These are phyloP conservation scores for Cornus suecica DNA, from an alignment of 148 eudicot species.

Conservation along the genomic window DNA sequence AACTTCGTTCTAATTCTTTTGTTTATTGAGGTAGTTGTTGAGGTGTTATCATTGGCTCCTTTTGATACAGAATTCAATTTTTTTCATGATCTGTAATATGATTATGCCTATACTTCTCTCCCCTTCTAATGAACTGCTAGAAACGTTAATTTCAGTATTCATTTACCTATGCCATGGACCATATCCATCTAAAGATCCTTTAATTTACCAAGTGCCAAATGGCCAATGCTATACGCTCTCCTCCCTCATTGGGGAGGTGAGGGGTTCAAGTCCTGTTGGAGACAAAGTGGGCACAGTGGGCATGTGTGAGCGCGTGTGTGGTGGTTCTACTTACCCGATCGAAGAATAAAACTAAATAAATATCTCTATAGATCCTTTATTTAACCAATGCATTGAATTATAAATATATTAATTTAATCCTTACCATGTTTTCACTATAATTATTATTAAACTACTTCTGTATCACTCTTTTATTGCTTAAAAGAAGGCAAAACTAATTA, in stretches of 20 bases:
- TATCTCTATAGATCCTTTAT: too few species aligned
- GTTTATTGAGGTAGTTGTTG: neutral
- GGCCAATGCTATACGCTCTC: too few species aligned
- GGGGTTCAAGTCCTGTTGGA: too few species aligned
- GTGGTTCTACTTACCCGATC: too few species aligned
- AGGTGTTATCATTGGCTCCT: neutral
- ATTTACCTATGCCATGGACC: too few species aligned
- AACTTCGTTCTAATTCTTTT: constrained; percentile 1
- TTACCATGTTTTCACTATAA: neutral
- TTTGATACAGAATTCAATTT: neutral
- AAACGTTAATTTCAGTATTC: neutral
- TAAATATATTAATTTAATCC: neutral
- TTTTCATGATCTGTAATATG: neutral
- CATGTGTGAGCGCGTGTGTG: too few species aligned
- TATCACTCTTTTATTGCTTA: neutral
- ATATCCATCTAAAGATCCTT: too few species aligned
- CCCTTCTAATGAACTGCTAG: neutral
- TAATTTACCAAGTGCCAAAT: neutral
- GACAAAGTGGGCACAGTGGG: too few species aligned
- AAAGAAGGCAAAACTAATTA: neutral
- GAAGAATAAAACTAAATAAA: too few species aligned
- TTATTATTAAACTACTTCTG: neutral
- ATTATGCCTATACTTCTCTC: neutral
- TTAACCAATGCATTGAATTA: neutral
- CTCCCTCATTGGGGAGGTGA: too few species aligned